A percentile compares a stretch with the other conserved stretches of the same genome.
phyloP scores from a whole-genome alignment of 1,284 basidiomycete species.

The Trichosporon sp. region DNA sequence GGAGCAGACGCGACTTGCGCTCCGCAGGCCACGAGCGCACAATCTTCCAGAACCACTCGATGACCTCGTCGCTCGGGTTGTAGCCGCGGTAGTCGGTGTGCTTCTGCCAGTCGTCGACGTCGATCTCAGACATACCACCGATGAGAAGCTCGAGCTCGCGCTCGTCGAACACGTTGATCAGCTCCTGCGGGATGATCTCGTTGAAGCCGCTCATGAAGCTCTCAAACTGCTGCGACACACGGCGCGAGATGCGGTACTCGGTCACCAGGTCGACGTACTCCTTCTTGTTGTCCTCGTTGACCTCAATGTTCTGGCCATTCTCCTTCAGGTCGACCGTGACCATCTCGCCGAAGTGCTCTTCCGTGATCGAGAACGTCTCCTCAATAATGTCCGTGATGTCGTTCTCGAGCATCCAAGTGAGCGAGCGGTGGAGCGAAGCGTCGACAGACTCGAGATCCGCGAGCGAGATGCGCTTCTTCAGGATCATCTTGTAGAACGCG shows the following conservation, averaged over 20 bases:
- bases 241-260: slow-evolving; percentile 88
- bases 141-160: slow-evolving; percentile 94
- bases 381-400: slow-evolving; percentile 93
- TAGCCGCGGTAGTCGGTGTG: slow-evolving; percentile 66
- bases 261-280: slow-evolving; percentile 96
- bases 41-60: slow-evolving; percentile 99
- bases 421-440: slow-evolving; percentile 82
- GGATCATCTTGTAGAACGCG: slow-evolving; percentile 98
- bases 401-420: slow-evolving; percentile 98
- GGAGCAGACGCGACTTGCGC: slow-evolving; percentile 87
- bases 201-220: slow-evolving; percentile 95
- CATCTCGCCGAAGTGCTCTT: slow-evolving; percentile 96
- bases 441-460: slow-evolving; percentile 90
- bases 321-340: slow-evolving; percentile 91
- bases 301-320: slow-evolving; percentile 77
- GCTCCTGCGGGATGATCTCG: slow-evolving; percentile 91
- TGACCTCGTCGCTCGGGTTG: slow-evolving; percentile 74
- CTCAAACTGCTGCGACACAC: slow-evolving; percentile 93
- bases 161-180: slow-evolving; percentile 97
- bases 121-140: slow-evolving; percentile 98
- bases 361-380: slow-evolving; percentile 90
- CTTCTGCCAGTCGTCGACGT: slow-evolving; percentile 68
- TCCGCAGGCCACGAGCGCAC: slow-evolving; percentile 95
- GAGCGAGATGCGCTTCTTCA: slow-evolving; percentile 81
- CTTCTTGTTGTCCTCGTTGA: slow-evolving; percentile 98